Base-by-base conservation (phyloP, 352 stramenopile genomes). In the Lagenidium giganteum region DNA sequence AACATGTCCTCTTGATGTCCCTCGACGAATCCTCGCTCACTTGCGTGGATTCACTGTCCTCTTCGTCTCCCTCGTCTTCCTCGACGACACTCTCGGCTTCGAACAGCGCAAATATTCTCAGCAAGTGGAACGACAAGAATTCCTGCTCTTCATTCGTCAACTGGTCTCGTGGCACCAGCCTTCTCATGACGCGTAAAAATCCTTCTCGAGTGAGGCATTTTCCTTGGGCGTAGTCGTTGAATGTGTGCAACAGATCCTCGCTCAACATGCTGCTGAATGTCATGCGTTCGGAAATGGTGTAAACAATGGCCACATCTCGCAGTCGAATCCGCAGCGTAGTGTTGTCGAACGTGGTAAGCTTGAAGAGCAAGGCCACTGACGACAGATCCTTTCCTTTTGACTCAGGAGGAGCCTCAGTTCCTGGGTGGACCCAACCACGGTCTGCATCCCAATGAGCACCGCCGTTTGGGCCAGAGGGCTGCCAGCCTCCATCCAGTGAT, bases 141-240 rank as follows among this genome's bases (percentile, higher is more conserved):
- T 94, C 82, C 39, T 94, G 82, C 29, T 94, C 82, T 47, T 94
- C 82, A 37, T 87, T 92, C 7, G 75, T 80, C 11, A 94, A 52
- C 28, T 65, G 57, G 28, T 83, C 77, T 23, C 70, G 69, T 4
- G 82, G 78, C 0, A 91, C 82, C 3, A 91, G 57, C 25, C 85
- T 64, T 5, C 82, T 77, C 72, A 94, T 88, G 0, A 69, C 70
- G n/a, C 68, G 67, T 27, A 94, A 54, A 51, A 81, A 94, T 0
- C 77, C 82, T 13, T 64, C 51, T 30, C 92, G 92, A 0, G 79
- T 88, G 24, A 94, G 38, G 4, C 61, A 78, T 11, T 76, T 64
- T n/a, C 75, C 76, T 17, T 81, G 61, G 0, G 74, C 70, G 29
- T 85, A 59, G 45, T 84, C 73, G 44, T 94, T 73, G 31, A 94